phyloP scores from a whole-genome alignment of 163 green algal species.

The Prototheca cutis region DNA sequence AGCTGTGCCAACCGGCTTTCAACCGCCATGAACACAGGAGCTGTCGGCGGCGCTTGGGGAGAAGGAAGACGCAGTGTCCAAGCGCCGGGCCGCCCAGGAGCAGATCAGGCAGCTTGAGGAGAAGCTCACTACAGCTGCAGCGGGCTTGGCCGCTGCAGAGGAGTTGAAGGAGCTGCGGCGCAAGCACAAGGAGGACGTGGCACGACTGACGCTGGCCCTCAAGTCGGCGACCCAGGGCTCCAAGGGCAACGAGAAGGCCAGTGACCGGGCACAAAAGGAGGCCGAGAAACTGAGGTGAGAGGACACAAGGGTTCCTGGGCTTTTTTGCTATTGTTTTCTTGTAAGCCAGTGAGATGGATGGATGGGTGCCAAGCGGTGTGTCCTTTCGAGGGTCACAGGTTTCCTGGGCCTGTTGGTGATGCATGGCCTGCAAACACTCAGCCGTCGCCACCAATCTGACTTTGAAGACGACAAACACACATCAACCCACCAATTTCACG shows the following conservation, averaged over 20 bases:
- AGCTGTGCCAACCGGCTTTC: too few species aligned
- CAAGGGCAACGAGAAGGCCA: constrained; percentile 55
- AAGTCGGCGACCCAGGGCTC: constrained; percentile 43
- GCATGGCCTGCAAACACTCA: too few species aligned
- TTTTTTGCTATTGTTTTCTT: too few species aligned
- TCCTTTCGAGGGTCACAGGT: too few species aligned
- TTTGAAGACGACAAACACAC: too few species aligned
- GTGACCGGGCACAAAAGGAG: constrained; percentile 55
- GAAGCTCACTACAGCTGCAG: constrained; percentile 49
- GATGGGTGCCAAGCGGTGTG: too few species aligned
- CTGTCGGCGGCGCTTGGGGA: constrained; percentile 17
- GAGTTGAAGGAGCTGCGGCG: constrained; percentile 54
- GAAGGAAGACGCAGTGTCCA: constrained; percentile 16
- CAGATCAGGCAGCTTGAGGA: constrained; percentile 38
- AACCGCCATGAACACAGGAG: too few species aligned
- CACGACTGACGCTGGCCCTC: constrained; percentile 41
- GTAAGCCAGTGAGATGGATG: too few species aligned
- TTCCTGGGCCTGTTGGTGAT: too few species aligned
- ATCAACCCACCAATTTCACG: too few species aligned
- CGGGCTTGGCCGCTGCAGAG: constrained; percentile 50
- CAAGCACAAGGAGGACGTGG: constrained; percentile 59
- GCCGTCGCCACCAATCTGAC: too few species aligned
- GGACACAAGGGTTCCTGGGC: too few species aligned
- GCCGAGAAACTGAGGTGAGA: constrained; percentile 37
- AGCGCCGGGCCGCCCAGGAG: constrained; percentile 31